Evolutionary conservation across 208 protist genomes (phyloP).

Genomic region (Naegleria gruberi): DNA sequence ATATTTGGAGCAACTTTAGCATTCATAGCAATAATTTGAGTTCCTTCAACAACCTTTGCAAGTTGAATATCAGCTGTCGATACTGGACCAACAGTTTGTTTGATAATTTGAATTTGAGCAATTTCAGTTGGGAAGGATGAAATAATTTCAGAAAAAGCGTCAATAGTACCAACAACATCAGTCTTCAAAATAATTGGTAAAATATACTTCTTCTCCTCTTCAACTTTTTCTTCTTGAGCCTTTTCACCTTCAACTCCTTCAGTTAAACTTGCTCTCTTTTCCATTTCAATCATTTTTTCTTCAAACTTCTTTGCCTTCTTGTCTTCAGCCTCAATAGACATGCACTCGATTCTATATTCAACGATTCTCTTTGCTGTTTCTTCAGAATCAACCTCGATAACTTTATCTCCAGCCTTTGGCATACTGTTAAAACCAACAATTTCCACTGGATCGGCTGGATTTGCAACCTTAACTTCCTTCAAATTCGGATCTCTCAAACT

Average conservation of each 20-base stretch:
- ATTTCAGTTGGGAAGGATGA: constrained; percentile 34
- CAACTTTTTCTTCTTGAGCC: background rate
- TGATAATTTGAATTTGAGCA: constrained; percentile 32
- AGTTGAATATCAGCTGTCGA: constrained; percentile 31
- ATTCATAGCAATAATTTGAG: constrained; percentile 41
- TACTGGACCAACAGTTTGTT: constrained; percentile 32
- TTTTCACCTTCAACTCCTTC: background rate
- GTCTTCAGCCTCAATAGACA: background rate
- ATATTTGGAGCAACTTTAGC: constrained; percentile 10
- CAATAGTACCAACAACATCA: constrained; percentile 42
- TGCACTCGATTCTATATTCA: constrained; percentile 6
- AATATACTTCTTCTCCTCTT: background rate
- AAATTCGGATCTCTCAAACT: constrained; percentile 26
- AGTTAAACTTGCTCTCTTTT: background rate
- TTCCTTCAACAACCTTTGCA: constrained; percentile 28
- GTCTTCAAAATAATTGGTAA: constrained; percentile 43
- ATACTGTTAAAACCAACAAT: constrained; percentile 47
- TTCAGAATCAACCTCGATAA: constrained; percentile 37
- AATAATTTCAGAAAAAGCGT: constrained; percentile 37
- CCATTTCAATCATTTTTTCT: constrained; percentile 8
- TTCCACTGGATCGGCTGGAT: constrained; percentile 40
- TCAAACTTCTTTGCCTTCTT: background rate
- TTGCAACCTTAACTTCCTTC: constrained; percentile 10
- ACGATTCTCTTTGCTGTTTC: constrained; percentile 37
- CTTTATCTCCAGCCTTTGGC: constrained; percentile 40